phyloP scores from a whole-genome alignment of 441 rosid genomes.

The Bruguiera hainesii region DNA sequence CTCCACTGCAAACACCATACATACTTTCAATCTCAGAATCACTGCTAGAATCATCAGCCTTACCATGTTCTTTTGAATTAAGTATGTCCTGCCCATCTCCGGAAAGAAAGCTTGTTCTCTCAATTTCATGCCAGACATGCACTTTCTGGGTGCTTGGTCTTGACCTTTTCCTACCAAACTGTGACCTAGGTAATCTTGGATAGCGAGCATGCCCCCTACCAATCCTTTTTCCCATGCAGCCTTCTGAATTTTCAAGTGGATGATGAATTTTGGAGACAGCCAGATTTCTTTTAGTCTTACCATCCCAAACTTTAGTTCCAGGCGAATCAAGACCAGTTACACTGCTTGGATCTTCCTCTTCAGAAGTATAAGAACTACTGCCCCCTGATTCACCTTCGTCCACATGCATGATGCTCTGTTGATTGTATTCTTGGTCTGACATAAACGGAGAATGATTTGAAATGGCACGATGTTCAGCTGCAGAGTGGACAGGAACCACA shows the following conservation, averaged over 20 bases:
- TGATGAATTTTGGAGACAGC: slow-evolving; percentile 81
- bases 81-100: slow-evolving; percentile 87
- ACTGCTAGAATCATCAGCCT: slow-evolving; percentile 59
- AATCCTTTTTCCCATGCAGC: slow-evolving; percentile 41
- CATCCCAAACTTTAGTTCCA: slow-evolving; percentile 99
- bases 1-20: slow-evolving; percentile 63
- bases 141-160: slow-evolving; percentile 44
- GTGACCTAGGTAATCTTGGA: slow-evolving; percentile 41
- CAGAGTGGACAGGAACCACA: slow-evolving; percentile 28
- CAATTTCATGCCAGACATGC: slow-evolving; percentile 73
- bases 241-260: slow-evolving; percentile 86
- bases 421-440: slow-evolving; percentile 49
- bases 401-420: slow-evolving; percentile 27
- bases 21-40: slow-evolving; percentile 68
- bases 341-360: slow-evolving; percentile 71
- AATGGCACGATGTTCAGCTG: slow-evolving; percentile 25
- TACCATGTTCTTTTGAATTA: slow-evolving; percentile 35
- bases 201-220: slow-evolving; percentile 49
- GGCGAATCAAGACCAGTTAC: slow-evolving; percentile 88
- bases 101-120: slow-evolving; percentile 78
- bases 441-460: slow-evolving; percentile 39
- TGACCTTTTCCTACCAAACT: slow-evolving; percentile 69
- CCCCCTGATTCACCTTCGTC: slow-evolving; percentile 51
- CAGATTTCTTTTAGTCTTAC: slow-evolving; percentile 73
- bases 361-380: slow-evolving; percentile 69